Evolutionary conservation across 805 yeast genomes (phyloP).

Genomic region (Kregervanrija delftensis): DNA sequence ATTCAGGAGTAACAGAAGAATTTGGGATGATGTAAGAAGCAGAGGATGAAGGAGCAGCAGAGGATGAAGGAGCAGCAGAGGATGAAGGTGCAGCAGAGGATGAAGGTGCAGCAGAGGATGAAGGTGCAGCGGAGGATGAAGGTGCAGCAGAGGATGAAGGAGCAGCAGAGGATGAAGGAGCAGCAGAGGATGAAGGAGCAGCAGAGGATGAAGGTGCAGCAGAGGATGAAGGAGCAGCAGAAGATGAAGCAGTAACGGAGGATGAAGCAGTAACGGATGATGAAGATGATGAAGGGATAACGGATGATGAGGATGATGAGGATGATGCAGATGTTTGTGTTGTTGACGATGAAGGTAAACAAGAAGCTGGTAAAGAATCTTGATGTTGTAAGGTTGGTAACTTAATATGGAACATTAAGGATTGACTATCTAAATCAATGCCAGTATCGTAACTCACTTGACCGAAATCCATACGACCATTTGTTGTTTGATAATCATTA

Average conservation of each 20-base stretch:
- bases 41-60: background rate
- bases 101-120: background rate
- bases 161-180: background rate
- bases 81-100: background rate
- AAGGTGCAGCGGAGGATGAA: background rate
- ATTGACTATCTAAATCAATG: constrained; percentile 23
- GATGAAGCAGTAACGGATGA: constrained; percentile 3
- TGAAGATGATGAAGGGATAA: constrained; percentile 4
- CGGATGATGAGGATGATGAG: constrained; percentile 2
- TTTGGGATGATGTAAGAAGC: too few relatives aligned
- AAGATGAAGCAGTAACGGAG: constrained; percentile 1
- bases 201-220: constrained; percentile 3
- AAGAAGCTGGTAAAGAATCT: constrained; percentile 3
- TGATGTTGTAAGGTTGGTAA: constrained; percentile 18
- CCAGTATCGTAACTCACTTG: constrained; percentile 22
- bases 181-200: background rate
- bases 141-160: background rate
- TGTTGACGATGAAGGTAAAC: constrained; percentile 4
- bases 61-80: background rate
- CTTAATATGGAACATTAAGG: constrained; percentile 24
- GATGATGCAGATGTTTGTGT: background rate
- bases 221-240: background rate
- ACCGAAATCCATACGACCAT: constrained; percentile 24
- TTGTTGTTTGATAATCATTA: constrained; percentile 26
- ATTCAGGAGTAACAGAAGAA: too few relatives aligned